Conservation (phyloP, 441 rosid species). For the Eutrema salsugineum region DNA sequence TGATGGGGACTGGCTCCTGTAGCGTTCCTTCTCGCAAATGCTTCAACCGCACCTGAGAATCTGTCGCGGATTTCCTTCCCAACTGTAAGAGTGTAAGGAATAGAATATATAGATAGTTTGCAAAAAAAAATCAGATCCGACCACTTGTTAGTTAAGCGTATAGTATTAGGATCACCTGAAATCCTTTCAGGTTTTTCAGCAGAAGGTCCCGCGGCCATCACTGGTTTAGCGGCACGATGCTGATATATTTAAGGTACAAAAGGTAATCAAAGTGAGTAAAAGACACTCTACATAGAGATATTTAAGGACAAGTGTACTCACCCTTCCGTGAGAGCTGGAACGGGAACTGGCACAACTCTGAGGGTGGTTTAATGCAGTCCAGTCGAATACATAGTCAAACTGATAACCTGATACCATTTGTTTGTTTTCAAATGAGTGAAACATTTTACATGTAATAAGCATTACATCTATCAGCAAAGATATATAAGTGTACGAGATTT, state of each 20-base stretch:
- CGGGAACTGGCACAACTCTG: slow-evolving; percentile 49
- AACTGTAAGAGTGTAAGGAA: slow-evolving; percentile 47
- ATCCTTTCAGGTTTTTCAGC: slow-evolving; percentile 74
- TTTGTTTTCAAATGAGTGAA: background rate
- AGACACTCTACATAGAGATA: background rate
- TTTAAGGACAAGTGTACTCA: slow-evolving; percentile 35
- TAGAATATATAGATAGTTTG: background rate
- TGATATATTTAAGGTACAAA: too few relatives aligned
- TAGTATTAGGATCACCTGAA: slow-evolving; percentile 43
- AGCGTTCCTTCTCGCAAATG: slow-evolving; percentile 69
- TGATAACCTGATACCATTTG: slow-evolving; percentile 69
- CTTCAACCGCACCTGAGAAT: slow-evolving; percentile 97
- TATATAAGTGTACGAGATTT: background rate
- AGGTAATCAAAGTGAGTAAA: slow-evolving; percentile 8
- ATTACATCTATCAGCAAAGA: too few relatives aligned
- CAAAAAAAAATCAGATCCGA: background rate
- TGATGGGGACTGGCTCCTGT: slow-evolving; percentile 56
- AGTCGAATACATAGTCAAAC: slow-evolving; percentile 92
- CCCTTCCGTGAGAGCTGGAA: slow-evolving; percentile 77
- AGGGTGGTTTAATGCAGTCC: slow-evolving; percentile 96
- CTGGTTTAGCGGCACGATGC: slow-evolving; percentile 60
- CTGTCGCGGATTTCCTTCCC: slow-evolving; percentile 89
- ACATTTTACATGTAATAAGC: background rate
- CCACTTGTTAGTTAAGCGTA: background rate
- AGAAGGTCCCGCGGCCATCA: slow-evolving; percentile 57